Evolutionary conservation across 2,329 filamentous ascomycete species (phyloP).

Genomic region (Aspergillus vadensis): DNA sequence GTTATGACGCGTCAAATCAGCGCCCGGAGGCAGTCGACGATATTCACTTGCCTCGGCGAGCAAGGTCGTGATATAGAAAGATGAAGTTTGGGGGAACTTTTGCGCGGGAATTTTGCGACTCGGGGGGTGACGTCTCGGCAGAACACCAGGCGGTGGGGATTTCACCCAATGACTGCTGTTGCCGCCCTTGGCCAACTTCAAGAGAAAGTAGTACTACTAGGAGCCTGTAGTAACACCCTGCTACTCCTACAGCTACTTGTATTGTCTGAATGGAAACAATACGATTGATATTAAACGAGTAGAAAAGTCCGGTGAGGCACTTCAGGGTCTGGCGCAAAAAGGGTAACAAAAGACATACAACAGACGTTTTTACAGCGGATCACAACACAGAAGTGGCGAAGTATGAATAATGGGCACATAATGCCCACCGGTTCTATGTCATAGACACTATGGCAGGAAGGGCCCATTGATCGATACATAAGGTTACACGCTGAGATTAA

Average conservation of each 20-base stretch:
- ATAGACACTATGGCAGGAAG: not conserved
- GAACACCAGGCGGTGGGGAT: conserved; percentile 20
- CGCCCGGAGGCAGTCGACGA: not conserved
- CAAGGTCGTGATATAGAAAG: conserved; percentile 6
- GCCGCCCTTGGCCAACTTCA: conserved; percentile 1
- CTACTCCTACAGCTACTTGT: too few species aligned
- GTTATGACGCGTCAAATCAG: conserved; percentile 8
- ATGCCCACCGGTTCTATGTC: not conserved
- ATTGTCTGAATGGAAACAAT: too few species aligned
- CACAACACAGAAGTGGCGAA: not conserved
- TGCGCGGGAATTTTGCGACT: conserved; percentile 19
- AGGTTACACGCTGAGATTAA: conserved; percentile 23
- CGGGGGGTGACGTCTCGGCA: conserved; percentile 20
- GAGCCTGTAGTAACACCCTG: too few species aligned
- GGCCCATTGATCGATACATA: conserved; percentile 1
- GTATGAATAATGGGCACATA: not conserved
- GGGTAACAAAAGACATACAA: too few species aligned
- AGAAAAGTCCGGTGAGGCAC: too few species aligned
- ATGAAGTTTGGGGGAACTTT: conserved; percentile 8
- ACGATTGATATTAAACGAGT: too few species aligned
- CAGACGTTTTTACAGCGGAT: not conserved
- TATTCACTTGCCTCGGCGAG: conserved; percentile 18
- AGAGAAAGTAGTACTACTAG: not conserved
- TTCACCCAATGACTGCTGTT: conserved; percentile 2
- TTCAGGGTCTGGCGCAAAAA: too few species aligned